Evolutionary conservation across 495 filamentous ascomycete genomes (phyloP).

Genomic region (Glarea lozoyensis): DNA sequence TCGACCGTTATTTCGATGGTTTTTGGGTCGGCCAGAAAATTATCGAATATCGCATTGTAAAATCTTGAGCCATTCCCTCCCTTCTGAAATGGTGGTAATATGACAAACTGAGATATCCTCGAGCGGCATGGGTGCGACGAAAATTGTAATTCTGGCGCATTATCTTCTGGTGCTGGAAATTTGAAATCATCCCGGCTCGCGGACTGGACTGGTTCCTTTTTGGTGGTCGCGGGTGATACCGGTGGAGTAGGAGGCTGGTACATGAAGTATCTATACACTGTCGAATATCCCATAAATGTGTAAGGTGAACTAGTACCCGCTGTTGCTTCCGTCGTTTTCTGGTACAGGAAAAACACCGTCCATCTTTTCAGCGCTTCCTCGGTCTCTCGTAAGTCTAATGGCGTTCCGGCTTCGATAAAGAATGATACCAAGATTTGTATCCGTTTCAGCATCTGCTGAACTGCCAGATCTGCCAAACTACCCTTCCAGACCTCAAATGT

Average conservation of each 20-base stretch:
- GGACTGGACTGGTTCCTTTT: constrained; percentile 30
- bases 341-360: constrained; percentile 80
- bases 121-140: constrained; percentile 44
- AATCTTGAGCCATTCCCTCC: constrained; percentile 71
- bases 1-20: constrained; percentile 86
- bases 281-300: constrained; percentile 75
- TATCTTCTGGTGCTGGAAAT: constrained; percentile 34
- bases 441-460: constrained; percentile 60
- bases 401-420: constrained; percentile 84
- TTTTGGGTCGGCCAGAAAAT: constrained; percentile 50
- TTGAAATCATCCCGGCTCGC: constrained; percentile 29
- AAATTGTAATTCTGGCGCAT: constrained; percentile 27
- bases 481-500: constrained; percentile 46
- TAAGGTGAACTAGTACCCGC: constrained; percentile 35
- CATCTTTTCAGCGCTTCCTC: constrained; percentile 70
- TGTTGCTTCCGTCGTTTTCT: constrained; percentile 39
- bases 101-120: constrained; percentile 88
- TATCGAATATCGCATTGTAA: constrained; percentile 65
- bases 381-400: constrained; percentile 60
- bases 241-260: constrained; percentile 32
- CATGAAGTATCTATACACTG: constrained; percentile 76
- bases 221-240: constrained; percentile 14
- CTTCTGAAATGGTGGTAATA: constrained; percentile 80
- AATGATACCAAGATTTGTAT: constrained; percentile 77
- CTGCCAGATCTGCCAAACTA: constrained; percentile 38